Percentiles rank a stretch among this genome's conserved stretches.
Conservation (phyloP, 2,329 filamentous ascomycete genomes). For the Fusarium drepaniforme region DNA sequence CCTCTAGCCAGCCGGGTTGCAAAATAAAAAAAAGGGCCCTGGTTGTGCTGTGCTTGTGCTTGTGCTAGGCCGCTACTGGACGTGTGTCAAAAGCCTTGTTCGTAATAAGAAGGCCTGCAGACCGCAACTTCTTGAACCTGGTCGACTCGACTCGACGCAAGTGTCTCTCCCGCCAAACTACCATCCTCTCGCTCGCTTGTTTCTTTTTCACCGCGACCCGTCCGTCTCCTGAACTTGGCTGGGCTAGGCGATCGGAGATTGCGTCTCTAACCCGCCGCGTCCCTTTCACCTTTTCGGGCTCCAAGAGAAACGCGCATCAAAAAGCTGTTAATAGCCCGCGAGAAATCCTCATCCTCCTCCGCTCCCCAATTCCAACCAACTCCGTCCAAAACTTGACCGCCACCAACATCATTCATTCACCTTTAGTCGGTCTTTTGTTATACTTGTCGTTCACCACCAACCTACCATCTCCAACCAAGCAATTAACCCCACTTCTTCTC, state of each 20-base stretch:
- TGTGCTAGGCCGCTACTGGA: not conserved
- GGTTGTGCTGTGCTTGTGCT: slow-evolving; percentile 18
- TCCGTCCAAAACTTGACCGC: slow-evolving; percentile 14
- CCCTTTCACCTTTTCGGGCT: slow-evolving; percentile 12
- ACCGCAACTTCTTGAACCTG: slow-evolving; percentile 43
- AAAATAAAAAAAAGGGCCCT: slow-evolving; percentile 4
- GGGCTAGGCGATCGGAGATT: slow-evolving; percentile 40
- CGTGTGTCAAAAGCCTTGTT: not conserved
- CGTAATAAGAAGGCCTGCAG: slow-evolving; percentile 38
- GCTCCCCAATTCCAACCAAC: not conserved
- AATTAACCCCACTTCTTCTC: not conserved
- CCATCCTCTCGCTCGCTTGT: slow-evolving; percentile 32
- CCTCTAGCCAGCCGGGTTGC: not conserved
- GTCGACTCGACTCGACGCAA: slow-evolving; percentile 4
- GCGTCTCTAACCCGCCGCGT: slow-evolving; percentile 16
- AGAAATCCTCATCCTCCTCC: slow-evolving; percentile 21
- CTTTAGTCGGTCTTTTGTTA: slow-evolving; percentile 4
- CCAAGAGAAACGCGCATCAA: not conserved
- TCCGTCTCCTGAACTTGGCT: slow-evolving; percentile 33
- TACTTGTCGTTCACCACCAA: not conserved
- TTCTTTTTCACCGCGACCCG: slow-evolving; percentile 8
- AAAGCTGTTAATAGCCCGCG: slow-evolving; percentile 20
- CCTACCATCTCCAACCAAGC: not conserved
- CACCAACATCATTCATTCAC: slow-evolving; percentile 3
- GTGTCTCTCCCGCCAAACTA: slow-evolving; percentile 30